Base-by-base conservation (phyloP, 352 stramenopile species). In the Globisporangium spiculum region DNA sequence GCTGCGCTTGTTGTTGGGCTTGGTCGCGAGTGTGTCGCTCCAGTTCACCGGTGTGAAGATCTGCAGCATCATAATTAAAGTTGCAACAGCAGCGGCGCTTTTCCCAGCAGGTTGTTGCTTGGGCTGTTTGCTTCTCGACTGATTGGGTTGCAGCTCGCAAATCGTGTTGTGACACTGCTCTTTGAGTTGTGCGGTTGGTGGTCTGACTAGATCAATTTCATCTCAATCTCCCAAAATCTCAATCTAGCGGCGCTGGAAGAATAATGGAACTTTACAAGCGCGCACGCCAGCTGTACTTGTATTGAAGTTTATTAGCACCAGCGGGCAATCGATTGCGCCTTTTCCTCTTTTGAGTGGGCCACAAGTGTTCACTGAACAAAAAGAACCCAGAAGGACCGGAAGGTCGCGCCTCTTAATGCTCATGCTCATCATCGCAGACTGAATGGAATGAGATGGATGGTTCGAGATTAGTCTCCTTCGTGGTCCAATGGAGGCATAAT, bases 41-140 rank as follows among this genome's bases (percentile, higher is more conserved):
- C 74, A 77, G 46, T 78, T 72, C 36, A 81, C 69, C n/a, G 75
- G 75, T 48, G 71, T 66, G 64, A 81, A 81, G 27, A 81, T 76
- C 57, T 74, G 68, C 30, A 80, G 64, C 74, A 80, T 80, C 65
- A 54, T 71, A 16, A 1, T 48, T 24, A 27, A 12, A 22, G 32
- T 55, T 18, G 6, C 4, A 20, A 18, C 38, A 18, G 22, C 22
- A 16, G 1, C 36, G 3, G 14, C 26, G 16, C 24, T 56, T 44
- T 65, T 60, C 55, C 55, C 55, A 60, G 30, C 55, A 60, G 30
- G 26, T 41, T 60, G 53, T 16, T 50, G 53, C 16, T 50, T 50
- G 41, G 14, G 12, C 22, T 56, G 8, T 58, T 38, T 38, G 32
- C 32, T 38, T 59, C 26, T 57, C 52, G 24, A 14, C 14, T 22